Evolutionary conservation across 139 green algal genomes (phyloP), one percentile per base, ranked within the genome.

Genomic region (Eudorina sp.): DNA sequence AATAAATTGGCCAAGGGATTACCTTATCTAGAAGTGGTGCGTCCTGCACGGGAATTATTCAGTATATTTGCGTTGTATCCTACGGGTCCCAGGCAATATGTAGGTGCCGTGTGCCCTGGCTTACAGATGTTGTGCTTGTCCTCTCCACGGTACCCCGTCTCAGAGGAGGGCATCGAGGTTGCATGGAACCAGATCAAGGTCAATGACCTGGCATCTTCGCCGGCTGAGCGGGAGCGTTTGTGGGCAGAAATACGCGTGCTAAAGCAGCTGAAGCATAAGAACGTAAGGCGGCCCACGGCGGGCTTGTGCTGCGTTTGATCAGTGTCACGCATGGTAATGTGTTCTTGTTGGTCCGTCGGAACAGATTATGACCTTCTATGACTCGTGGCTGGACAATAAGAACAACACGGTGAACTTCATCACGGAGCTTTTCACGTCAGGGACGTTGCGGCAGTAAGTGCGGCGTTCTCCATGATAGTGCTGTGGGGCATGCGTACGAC

Each of bases 391-490:
- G 64, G 97, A 99, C 85, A 68, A 93, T 41, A 96, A 98, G 89
- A 95, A 96, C 51, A 88, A 94, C 69, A 97, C 94, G 25, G 93
- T 99, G 83, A 99, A 99, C 92, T 99, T 99, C 92, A 99, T 99
- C 90, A 99, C 98, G 14, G 98, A 99, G 92, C 94, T 99, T 43
- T 99, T 99, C 94, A 99, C 97, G 0, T 96, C 92, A 46, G 98
- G 98, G 58, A 99, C 98, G 0, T 94, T 99, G 91, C 91, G 98
- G 23, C 97, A 99, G 98, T 98, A 78, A 94, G 95, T 95, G 45
- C 7, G 7, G 11, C 21, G 14, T 68, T 27, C 16, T 14, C 16
- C 51, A n/a, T n/a, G n/a, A n/a, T n/a, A n/a, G n/a, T n/a, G n/a
- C n/a, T n/a, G n/a, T n/a, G n/a, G n/a, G n/a, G n/a, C n/a, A n/a